Conservation (phyloP, 1,284 basidiomycete genomes). For the Athelia psychrophila region DNA sequence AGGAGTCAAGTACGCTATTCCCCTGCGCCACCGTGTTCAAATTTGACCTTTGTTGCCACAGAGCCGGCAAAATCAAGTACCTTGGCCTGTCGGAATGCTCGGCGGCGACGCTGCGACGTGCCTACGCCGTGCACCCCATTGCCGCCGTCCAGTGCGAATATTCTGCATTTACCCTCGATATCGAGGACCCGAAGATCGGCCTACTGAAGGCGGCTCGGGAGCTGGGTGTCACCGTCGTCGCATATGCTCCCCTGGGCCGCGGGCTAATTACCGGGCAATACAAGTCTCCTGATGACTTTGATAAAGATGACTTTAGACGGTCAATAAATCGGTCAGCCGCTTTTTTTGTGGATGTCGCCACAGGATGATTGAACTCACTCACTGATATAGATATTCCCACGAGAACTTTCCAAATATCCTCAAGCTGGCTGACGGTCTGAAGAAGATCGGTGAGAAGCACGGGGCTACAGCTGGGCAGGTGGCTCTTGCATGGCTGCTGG, state of each 20-base stretch:
- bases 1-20: slow-evolving; percentile 27
- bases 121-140: slow-evolving; percentile 45
- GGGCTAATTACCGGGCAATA: slow-evolving; percentile 40
- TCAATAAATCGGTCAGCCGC: slow-evolving; percentile 23
- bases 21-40: too few species aligned
- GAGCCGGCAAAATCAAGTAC: slow-evolving; percentile 44
- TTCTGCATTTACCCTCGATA: slow-evolving; percentile 46
- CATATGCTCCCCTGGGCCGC: slow-evolving; percentile 41
- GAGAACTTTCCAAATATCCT: slow-evolving; percentile 61
- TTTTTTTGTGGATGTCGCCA: slow-evolving; percentile 18
- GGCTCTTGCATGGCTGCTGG: slow-evolving; percentile 59
- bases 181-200: slow-evolving; percentile 36
- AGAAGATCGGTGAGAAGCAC: slow-evolving; percentile 41
- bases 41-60: slow-evolving; percentile 4
- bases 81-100: slow-evolving; percentile 51
- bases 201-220: slow-evolving; percentile 37
- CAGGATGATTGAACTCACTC: background rate
- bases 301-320: slow-evolving; percentile 37
- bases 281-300: slow-evolving; percentile 44
- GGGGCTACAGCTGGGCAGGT: slow-evolving; percentile 53
- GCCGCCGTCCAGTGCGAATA: slow-evolving; percentile 51
- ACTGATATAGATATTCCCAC: slow-evolving; percentile 26
- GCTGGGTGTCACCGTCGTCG: slow-evolving; percentile 32
- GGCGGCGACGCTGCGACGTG: slow-evolving; percentile 47
- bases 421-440: slow-evolving; percentile 45